Evolutionary conservation across 306 rosid genomes (phyloP).

Genomic region (Albizia julibrissin): DNA sequence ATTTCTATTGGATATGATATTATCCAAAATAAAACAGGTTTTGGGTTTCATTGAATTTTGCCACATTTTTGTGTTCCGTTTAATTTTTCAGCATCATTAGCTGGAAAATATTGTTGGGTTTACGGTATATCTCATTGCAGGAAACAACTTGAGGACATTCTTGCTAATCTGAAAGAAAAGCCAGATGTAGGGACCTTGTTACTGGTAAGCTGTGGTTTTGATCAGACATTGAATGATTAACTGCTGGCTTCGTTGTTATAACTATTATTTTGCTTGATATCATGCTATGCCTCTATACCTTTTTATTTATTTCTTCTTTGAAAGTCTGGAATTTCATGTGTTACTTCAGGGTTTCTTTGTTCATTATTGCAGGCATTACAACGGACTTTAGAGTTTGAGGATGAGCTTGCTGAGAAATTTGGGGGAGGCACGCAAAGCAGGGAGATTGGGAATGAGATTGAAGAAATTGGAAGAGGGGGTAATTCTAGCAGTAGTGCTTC

Average conservation of each 20-base stretch:
- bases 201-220: conserved; percentile 57
- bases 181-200: conserved; percentile 94
- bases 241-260: conserved; percentile 16
- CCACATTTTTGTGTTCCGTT: conserved; percentile 11
- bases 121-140: conserved; percentile 56
- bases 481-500: conserved; percentile 65
- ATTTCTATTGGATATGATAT: neutral
- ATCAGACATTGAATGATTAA: conserved; percentile 13
- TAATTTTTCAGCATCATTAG: conserved; percentile 22
- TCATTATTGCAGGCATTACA: conserved; percentile 78
- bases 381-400: conserved; percentile 95
- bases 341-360: conserved; percentile 35
- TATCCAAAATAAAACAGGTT: neutral
- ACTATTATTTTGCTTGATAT: conserved; percentile 14
- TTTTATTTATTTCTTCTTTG: conserved; percentile 17
- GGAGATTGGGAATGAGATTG: conserved; percentile 82
- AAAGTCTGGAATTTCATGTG: conserved; percentile 23
- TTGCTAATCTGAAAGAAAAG: conserved; percentile 77
- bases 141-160: conserved; percentile 97
- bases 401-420: conserved; percentile 96
- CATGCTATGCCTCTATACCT: conserved; percentile 10
- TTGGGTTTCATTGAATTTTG: conserved; percentile 18
- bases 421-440: conserved; percentile 87
- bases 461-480: conserved; percentile 76
- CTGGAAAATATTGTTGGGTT: conserved; percentile 22